Percentiles rank a stretch among this genome's conserved stretches.
Conservation (phyloP, 2,329 filamentous ascomycete genomes). For the Dothidotthia symphoricarpi region DNA sequence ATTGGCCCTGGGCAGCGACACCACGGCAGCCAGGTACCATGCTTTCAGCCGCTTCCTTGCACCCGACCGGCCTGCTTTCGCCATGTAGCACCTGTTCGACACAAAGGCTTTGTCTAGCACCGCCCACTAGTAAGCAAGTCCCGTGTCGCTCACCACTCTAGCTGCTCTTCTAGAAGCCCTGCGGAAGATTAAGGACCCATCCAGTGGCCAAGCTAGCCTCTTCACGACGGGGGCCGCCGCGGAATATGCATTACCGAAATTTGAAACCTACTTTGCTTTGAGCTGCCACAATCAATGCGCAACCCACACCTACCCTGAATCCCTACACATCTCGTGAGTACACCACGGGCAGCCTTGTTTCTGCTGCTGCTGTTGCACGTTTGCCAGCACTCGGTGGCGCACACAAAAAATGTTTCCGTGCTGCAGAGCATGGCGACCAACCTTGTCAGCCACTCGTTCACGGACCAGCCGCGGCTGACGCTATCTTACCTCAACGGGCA, state of each 20-base stretch:
- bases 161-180: conserved; percentile 41
- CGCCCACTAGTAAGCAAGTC: conserved; percentile 20
- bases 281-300: too few species aligned
- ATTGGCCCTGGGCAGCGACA: too few species aligned
- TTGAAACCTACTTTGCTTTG: conserved; percentile 28
- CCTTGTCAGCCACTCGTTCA: conserved; percentile 9
- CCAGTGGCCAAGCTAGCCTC: conserved; percentile 12
- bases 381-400: conserved; percentile 11
- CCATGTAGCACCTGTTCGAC: conserved; percentile 29
- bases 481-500: conserved; percentile 11
- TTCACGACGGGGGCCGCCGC: conserved; percentile 14
- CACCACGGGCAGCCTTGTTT: conserved; percentile 1
- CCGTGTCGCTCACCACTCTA: conserved; percentile 28
- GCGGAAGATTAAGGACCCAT: conserved; percentile 34
- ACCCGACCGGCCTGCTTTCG: neutral
- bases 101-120: conserved; percentile 20
- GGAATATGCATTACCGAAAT: conserved; percentile 12
- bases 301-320: too few species aligned
- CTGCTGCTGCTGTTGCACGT: conserved; percentile 14
- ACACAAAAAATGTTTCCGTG: conserved; percentile 11
- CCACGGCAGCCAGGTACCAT: too few species aligned
- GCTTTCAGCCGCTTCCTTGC: too few species aligned
- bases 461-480: conserved; percentile 12
- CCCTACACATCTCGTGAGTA: too few species aligned
- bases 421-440: conserved; percentile 10